These are phyloP conservation scores for Camellia lanceoleosa DNA, from an alignment of 148 eudicot species.

Conservation along the genomic window DNA sequence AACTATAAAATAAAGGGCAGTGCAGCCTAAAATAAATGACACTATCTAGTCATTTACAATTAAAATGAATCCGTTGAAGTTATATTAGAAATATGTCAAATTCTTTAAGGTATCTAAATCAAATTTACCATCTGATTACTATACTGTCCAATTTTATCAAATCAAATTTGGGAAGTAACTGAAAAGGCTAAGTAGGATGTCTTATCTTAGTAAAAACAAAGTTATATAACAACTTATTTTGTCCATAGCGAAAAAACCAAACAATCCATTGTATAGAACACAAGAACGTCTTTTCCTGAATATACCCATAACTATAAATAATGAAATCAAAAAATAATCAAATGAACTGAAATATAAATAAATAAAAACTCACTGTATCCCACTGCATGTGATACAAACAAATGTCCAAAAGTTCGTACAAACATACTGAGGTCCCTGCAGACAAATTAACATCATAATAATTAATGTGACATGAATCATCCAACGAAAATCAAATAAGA, in stretches of 20 bases:
- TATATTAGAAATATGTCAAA: not conserved
- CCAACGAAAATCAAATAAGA: not conserved
- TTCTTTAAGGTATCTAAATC: not conserved
- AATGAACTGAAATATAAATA: not conserved
- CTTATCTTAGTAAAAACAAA: not conserved
- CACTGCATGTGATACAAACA: constrained; percentile 80
- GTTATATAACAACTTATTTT: not conserved
- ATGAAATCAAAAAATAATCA: not conserved
- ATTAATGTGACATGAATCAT: not conserved
- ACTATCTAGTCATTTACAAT: not conserved
- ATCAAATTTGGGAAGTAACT: not conserved
- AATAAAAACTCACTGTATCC: constrained; percentile 76
- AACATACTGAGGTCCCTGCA: constrained; percentile 96
- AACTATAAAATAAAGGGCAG: not conserved
- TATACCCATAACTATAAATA: not conserved
- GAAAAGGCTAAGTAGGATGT: not conserved
- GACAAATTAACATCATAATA: constrained; percentile 10
- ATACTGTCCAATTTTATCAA: not conserved
- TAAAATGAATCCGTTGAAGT: not conserved
- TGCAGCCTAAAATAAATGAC: not conserved
- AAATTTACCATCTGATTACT: not conserved
- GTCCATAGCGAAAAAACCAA: not conserved
- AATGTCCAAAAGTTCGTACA: constrained; percentile 94
- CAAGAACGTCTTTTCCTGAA: not conserved
- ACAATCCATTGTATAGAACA: not conserved